phyloP scores from a whole-genome alignment of 164 flowering plant species.

The Vitis rupestris region DNA sequence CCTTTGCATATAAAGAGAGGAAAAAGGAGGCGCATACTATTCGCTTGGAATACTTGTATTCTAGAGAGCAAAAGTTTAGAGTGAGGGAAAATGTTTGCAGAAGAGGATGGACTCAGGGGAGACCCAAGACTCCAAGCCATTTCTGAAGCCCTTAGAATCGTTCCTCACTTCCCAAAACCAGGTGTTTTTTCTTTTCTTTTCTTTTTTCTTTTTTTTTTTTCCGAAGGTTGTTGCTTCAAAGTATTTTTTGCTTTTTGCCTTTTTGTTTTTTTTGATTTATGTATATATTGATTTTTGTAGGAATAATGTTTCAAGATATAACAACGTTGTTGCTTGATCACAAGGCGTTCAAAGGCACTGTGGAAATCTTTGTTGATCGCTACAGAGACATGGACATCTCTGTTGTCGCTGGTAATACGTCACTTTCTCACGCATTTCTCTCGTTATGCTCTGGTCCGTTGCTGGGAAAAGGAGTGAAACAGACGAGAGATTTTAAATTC shows the following conservation, averaged over 20 bases:
- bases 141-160: slow-evolving; percentile 61
- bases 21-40: no score
- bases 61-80: slow-evolving; percentile 2
- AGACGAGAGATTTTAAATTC: no score
- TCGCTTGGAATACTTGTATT: no score
- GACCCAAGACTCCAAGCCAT: slow-evolving; percentile 74
- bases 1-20: neutral
- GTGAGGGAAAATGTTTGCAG: slow-evolving; percentile 48
- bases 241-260: slow-evolving; percentile 14
- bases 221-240: neutral
- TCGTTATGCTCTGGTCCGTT: no score
- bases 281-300: slow-evolving; percentile 25
- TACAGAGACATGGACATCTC: slow-evolving; percentile 80
- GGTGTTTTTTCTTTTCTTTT: slow-evolving; percentile 34
- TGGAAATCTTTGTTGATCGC: slow-evolving; percentile 85
- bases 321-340: slow-evolving; percentile 78
- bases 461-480: no score
- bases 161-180: slow-evolving; percentile 82
- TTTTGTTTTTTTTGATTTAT: slow-evolving; percentile 1
- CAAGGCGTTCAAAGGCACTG: slow-evolving; percentile 77
- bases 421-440: slow-evolving; percentile 1
- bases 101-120: slow-evolving; percentile 59
- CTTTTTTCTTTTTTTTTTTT: slow-evolving; percentile 7
- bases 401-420: slow-evolving; percentile 79
- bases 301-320: slow-evolving; percentile 96